Evolutionary conservation across 192 early-diverging fungal species (phyloP).

Genomic region (Coemansia sp.): DNA sequence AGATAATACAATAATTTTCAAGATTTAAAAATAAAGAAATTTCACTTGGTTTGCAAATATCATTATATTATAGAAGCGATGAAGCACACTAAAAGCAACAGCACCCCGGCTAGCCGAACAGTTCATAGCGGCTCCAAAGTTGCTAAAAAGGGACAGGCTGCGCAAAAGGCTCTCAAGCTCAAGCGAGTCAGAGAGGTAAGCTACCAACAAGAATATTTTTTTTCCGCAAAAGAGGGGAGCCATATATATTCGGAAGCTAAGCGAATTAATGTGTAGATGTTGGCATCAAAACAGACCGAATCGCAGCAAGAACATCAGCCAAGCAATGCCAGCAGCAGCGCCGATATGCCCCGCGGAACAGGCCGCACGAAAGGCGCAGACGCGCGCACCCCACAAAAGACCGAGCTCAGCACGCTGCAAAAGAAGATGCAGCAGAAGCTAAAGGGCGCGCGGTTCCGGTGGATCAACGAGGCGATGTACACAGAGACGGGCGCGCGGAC

Average conservation of each 20-base stretch:
- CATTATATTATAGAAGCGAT: neutral
- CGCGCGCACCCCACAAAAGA: neutral
- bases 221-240: too few species aligned
- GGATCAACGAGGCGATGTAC: slow-evolving; percentile 96
- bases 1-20: neutral
- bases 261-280: neutral
- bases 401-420: slow-evolving; percentile 35
- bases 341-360: neutral
- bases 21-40: neutral
- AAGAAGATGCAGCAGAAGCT: slow-evolving; percentile 71
- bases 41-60: neutral
- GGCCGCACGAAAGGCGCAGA: neutral
- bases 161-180: slow-evolving; percentile 9
- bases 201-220: too few species aligned
- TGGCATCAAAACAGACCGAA: neutral
- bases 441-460: slow-evolving; percentile 75
- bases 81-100: neutral
- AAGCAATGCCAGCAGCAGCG: neutral
- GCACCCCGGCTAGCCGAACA: neutral
- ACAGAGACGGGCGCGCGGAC: slow-evolving; percentile 77
- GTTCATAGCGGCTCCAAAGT: neutral
- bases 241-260: neutral
- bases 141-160: neutral
- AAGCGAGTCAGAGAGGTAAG: slow-evolving; percentile 33
- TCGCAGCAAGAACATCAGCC: neutral